Evolutionary conservation across 257 asterid species (phyloP).

Genomic region (Perilla frutescens): DNA sequence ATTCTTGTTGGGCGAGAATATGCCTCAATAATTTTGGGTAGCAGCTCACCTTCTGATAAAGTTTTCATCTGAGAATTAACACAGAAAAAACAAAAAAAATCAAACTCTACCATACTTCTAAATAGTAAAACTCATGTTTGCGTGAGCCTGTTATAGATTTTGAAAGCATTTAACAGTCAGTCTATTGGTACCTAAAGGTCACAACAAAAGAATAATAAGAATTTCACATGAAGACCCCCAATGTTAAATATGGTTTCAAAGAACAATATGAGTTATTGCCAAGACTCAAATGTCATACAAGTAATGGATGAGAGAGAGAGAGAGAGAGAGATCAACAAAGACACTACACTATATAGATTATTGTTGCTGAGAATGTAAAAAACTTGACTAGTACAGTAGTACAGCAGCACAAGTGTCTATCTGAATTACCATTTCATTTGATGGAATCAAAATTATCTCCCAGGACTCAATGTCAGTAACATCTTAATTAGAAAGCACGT

Average conservation of each 20-base stretch:
- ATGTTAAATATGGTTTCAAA: neutral
- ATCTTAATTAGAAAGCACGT: slow-evolving; percentile 4
- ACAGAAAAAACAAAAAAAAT: neutral
- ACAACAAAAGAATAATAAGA: neutral
- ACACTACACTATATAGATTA: neutral
- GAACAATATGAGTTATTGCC: neutral
- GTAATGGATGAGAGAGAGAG: neutral
- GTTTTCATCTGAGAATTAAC: slow-evolving; percentile 66
- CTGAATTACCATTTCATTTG: neutral
- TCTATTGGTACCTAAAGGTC: slow-evolving; percentile 20
- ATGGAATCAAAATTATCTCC: neutral
- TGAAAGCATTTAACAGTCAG: slow-evolving; percentile 22
- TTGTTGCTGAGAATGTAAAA: neutral
- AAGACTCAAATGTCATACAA: neutral
- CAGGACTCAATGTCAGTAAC: neutral
- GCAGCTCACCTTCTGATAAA: slow-evolving; percentile 67
- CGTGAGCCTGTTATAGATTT: slow-evolving; percentile 13
- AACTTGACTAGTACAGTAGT: neutral
- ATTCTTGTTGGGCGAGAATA: slow-evolving; percentile 99
- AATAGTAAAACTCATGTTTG: slow-evolving; percentile 7
- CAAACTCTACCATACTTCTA: slow-evolving; percentile 16
- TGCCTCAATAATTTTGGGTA: slow-evolving; percentile 85
- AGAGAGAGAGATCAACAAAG: neutral
- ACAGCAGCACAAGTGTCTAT: neutral
- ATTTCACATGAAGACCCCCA: neutral